phyloP scores from a whole-genome alignment of 352 stramenopile species.

The Phytophthora palmivora region DNA sequence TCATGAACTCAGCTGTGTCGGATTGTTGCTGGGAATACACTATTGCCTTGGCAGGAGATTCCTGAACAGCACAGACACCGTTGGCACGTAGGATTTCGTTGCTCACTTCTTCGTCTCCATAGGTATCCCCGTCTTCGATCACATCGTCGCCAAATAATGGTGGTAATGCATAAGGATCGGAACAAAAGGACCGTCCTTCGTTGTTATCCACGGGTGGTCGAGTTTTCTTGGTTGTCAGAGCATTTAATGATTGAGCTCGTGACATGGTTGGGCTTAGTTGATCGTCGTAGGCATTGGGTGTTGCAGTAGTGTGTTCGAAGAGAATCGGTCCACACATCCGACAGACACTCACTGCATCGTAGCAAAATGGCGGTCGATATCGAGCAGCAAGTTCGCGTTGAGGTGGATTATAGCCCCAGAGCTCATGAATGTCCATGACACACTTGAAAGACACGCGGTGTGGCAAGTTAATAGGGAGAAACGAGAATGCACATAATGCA shows the following conservation, averaged over 20 bases:
- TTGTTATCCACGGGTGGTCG: slow-evolving; percentile 18
- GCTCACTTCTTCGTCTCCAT: slow-evolving; percentile 20
- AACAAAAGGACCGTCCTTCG: slow-evolving; percentile 42
- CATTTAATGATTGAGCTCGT: slow-evolving; percentile 21
- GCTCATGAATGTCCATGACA: slow-evolving; percentile 75
- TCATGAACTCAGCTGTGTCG: slow-evolving; percentile 59
- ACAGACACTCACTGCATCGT: slow-evolving; percentile 75
- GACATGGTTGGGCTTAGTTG: slow-evolving; percentile 16
- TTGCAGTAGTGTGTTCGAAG: slow-evolving; percentile 51
- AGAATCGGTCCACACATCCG: slow-evolving; percentile 81
- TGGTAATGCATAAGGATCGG: slow-evolving; percentile 69
- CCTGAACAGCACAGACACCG: slow-evolving; percentile 29
- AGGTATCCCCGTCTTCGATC: slow-evolving; percentile 47
- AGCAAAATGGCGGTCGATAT: slow-evolving; percentile 71
- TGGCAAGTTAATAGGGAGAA: slow-evolving; percentile 65
- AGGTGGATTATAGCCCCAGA: slow-evolving; percentile 62
- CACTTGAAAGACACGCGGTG: slow-evolving; percentile 80
- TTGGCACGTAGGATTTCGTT: slow-evolving; percentile 22
- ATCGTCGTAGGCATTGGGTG: slow-evolving; percentile 25
- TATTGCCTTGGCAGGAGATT: slow-evolving; percentile 65
- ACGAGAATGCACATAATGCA: slow-evolving; percentile 64
- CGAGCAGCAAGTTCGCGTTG: slow-evolving; percentile 53
- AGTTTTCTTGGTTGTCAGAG: slow-evolving; percentile 22
- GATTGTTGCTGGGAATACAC: slow-evolving; percentile 64
- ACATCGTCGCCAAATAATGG: slow-evolving; percentile 72